Percentiles rank a stretch among this genome's conserved stretches.
Conservation (phyloP, 2,329 filamentous ascomycete species). For the Arthrobotrys sphaeroides region DNA sequence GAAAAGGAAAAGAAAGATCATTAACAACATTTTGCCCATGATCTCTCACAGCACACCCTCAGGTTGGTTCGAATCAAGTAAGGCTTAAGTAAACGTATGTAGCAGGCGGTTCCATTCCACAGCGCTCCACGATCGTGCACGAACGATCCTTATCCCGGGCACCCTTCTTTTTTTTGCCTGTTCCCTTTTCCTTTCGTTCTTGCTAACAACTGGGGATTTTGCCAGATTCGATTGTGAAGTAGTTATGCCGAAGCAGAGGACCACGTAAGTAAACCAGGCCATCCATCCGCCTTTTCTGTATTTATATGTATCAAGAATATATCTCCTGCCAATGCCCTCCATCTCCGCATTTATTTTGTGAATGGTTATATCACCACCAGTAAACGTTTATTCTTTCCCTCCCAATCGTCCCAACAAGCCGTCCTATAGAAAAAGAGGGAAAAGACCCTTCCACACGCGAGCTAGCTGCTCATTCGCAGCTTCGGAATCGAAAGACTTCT, state of each 20-base stretch:
- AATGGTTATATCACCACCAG: too few relatives aligned
- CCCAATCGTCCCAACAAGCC: neutral
- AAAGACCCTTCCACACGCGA: neutral
- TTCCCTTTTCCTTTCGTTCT: too few relatives aligned
- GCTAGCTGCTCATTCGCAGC: neutral
- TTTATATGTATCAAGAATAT: neutral
- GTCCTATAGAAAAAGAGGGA: neutral
- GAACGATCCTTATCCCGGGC: conserved; percentile 11
- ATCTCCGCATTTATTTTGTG: neutral
- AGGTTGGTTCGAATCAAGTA: conserved; percentile 7
- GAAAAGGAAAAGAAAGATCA: too few relatives aligned
- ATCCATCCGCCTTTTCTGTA: neutral
- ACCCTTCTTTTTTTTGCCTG: neutral
- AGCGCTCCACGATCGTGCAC: conserved; percentile 7
- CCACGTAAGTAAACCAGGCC: conserved; percentile 10
- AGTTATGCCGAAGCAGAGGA: neutral
- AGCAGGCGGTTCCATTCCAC: neutral
- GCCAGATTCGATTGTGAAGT: conserved; percentile 3
- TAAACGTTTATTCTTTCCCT: neutral
- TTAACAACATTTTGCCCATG: neutral
- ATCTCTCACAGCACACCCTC: conserved; percentile 6
- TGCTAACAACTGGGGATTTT: too few relatives aligned
- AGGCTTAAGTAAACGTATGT: neutral
- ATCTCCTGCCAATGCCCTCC: neutral
- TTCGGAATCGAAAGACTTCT: neutral